Conservation (phyloP, 1,139 yeast species). For the Candida gigantensis region DNA sequence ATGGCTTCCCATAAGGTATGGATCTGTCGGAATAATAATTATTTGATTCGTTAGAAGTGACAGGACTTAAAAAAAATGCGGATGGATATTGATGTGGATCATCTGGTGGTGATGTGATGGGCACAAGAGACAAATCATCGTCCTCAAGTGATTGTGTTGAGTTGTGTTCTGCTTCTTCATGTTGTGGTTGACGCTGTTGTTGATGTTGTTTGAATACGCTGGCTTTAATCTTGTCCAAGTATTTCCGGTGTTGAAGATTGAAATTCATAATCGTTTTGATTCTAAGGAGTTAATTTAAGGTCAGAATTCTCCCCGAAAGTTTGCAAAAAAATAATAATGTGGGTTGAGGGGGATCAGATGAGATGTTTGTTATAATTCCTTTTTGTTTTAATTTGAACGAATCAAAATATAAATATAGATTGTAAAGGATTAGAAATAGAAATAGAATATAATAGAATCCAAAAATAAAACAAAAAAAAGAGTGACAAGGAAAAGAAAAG, state of each 20-base stretch:
- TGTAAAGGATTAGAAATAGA: no score
- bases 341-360: no score
- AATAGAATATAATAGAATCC: no score
- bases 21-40: slow-evolving; percentile 10
- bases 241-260: slow-evolving; percentile 4
- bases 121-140: slow-evolving; percentile 13
- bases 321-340: no score
- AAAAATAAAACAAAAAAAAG: no score
- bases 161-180: background rate
- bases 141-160: no score
- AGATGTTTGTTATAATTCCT: no score
- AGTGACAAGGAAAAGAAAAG: no score
- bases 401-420: no score
- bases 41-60: slow-evolving; percentile 35
- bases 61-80: slow-evolving; percentile 36
- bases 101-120: slow-evolving; percentile 17
- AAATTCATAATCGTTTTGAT: slow-evolving; percentile 4
- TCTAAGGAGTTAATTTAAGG: no score
- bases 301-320: no score
- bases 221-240: slow-evolving; percentile 4
- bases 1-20: background rate
- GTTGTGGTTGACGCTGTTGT: background rate
- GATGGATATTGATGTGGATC: slow-evolving; percentile 20
- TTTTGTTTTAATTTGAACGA: no score
- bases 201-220: slow-evolving; percentile 4